Evolutionary conservation across 2,329 filamentous ascomycete species (phyloP).

Genomic region (Teratosphaeria destructans): DNA sequence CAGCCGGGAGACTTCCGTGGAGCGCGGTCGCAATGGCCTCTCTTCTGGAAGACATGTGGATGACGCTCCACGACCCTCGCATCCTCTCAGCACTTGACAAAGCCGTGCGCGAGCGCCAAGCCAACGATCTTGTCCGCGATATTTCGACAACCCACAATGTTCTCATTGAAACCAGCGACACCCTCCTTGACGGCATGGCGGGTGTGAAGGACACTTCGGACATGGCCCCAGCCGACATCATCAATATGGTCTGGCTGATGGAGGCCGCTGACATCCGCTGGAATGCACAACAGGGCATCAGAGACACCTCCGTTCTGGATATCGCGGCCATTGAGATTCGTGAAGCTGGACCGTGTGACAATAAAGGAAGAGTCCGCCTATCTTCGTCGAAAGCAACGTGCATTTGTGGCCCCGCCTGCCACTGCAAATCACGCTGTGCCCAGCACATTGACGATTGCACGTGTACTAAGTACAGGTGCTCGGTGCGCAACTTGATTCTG

Average conservation of each 20-base stretch:
- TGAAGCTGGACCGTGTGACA: not conserved
- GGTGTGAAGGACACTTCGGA: slow-evolving; percentile 5
- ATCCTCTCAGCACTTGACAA: slow-evolving; percentile 11
- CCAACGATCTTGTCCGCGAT: not conserved
- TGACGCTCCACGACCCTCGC: slow-evolving; percentile 7
- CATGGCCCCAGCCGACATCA: slow-evolving; percentile 3
- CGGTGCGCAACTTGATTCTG: not conserved
- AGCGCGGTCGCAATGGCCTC: slow-evolving; percentile 9
- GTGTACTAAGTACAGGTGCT: not conserved
- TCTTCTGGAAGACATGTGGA: slow-evolving; percentile 14
- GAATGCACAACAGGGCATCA: not conserved
- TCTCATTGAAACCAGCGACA: not conserved
- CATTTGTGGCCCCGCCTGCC: not conserved
- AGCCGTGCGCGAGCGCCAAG: slow-evolving; percentile 6
- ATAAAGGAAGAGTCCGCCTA: not conserved
- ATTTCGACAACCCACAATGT: not conserved
- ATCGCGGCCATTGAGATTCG: not conserved
- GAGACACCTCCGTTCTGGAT: not conserved
- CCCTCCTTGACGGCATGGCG: not conserved
- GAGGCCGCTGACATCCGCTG: slow-evolving; percentile 4
- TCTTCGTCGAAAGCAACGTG: not conserved
- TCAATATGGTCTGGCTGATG: slow-evolving; percentile 3
- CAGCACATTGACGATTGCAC: not conserved
- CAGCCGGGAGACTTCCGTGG: slow-evolving; percentile 1
- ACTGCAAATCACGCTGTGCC: not conserved